These are phyloP conservation scores for Cadophora malorum DNA, from an alignment of 2,329 filamentous ascomycete species.

Conservation along the genomic window DNA sequence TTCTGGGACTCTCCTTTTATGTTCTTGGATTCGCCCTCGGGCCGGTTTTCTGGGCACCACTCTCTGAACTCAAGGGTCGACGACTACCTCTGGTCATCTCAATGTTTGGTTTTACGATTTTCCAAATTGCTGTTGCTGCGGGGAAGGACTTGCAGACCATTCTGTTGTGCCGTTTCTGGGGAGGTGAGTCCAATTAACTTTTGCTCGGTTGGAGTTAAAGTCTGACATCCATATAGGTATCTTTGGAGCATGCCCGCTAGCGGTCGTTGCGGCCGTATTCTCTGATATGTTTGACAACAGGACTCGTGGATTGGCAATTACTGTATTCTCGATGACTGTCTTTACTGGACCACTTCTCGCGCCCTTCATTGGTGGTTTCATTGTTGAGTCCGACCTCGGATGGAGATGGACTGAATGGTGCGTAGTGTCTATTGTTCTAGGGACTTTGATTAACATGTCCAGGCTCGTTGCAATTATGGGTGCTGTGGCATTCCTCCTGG, in stretches of 20 bases:
- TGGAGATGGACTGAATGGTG: constrained; percentile 77
- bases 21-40: constrained; percentile 76
- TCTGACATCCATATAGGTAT: constrained; percentile 49
- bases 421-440: background rate
- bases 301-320: constrained; percentile 63
- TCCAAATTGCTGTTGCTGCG: constrained; percentile 68
- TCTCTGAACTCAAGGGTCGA: constrained; percentile 75
- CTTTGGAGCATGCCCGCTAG: constrained; percentile 71
- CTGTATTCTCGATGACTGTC: constrained; percentile 65
- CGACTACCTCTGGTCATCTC: constrained; percentile 64
- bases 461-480: constrained; percentile 65
- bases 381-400: constrained; percentile 64
- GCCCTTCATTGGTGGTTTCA: constrained; percentile 74
- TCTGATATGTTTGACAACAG: constrained; percentile 74
- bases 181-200: constrained; percentile 57
- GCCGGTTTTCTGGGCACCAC: constrained; percentile 73
- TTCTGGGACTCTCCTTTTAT: constrained; percentile 72
- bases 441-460: background rate
- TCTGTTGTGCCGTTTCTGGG: constrained; percentile 75
- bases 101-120: constrained; percentile 74
- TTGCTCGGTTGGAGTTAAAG: background rate
- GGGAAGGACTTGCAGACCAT: constrained; percentile 73
- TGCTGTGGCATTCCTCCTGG: constrained; percentile 62
- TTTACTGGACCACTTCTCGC: constrained; percentile 72
- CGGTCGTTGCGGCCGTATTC: constrained; percentile 74